Evolutionary conservation across 495 filamentous ascomycete genomes (phyloP).

Genomic region (Aspergillus heteromorphus): DNA sequence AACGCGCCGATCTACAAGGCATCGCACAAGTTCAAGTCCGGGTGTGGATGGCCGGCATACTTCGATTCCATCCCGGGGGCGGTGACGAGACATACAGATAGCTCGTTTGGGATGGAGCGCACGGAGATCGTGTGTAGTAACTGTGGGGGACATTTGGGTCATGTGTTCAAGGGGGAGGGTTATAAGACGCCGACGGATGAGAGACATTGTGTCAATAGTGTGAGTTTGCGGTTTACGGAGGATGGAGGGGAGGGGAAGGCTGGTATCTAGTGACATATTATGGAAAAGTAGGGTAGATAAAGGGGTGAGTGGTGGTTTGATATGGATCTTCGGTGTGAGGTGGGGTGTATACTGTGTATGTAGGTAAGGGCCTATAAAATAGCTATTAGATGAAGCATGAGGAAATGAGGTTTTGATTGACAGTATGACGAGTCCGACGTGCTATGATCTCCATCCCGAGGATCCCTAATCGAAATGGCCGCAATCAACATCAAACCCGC

Average conservation of each 20-base stretch:
- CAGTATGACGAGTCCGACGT: too few species aligned
- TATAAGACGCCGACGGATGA: constrained; percentile 88
- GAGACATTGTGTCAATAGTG: constrained; percentile 93
- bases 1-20: constrained; percentile 83
- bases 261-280: constrained; percentile 27
- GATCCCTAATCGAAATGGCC: not conserved
- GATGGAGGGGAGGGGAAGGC: constrained; percentile 42
- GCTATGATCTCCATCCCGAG: too few species aligned
- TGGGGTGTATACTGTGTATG: too few species aligned
- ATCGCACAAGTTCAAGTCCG: constrained; percentile 87
- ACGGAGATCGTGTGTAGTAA: constrained; percentile 92
- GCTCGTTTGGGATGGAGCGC: constrained; percentile 71
- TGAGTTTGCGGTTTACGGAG: constrained; percentile 78
- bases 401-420: too few species aligned
- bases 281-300: not conserved
- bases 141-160: constrained; percentile 92
- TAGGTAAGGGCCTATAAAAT: too few species aligned
- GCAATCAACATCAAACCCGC: not conserved
- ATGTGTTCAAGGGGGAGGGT: constrained; percentile 97
- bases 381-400: too few species aligned
- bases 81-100: constrained; percentile 73
- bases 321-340: too few species aligned
- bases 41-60: constrained; percentile 97
- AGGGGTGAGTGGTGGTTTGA: not conserved
- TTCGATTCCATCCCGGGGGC: constrained; percentile 90